A percentile compares a stretch with the other conserved stretches of the same genome.
phyloP scores from a whole-genome alignment of 2,329 filamentous ascomycete species.

The Alternaria triticimaculans region DNA sequence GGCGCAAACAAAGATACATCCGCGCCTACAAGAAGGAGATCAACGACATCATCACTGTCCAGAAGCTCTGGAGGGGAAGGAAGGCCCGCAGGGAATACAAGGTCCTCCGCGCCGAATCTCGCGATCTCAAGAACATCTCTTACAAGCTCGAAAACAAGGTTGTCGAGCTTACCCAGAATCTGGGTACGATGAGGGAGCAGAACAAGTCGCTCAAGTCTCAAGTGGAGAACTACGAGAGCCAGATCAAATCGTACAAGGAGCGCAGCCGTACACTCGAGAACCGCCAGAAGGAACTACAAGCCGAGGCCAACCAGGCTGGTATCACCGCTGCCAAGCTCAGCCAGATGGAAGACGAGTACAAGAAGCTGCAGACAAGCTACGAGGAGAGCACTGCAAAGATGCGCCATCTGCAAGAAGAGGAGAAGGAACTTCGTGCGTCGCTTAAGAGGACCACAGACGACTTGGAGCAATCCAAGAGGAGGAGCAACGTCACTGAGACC shows the following conservation, averaged over 20 bases:
- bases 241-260: slow-evolving; percentile 95
- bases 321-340: slow-evolving; percentile 89
- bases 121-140: slow-evolving; percentile 98
- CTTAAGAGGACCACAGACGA: slow-evolving; percentile 80
- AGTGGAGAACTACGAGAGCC: slow-evolving; percentile 93
- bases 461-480: slow-evolving; percentile 77
- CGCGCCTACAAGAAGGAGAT: slow-evolving; percentile 87
- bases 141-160: slow-evolving; percentile 99
- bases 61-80: slow-evolving; percentile 91
- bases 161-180: slow-evolving; percentile 91
- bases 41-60: slow-evolving; percentile 85
- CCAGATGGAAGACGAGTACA: slow-evolving; percentile 95
- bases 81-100: slow-evolving; percentile 85
- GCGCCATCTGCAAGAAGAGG: slow-evolving; percentile 93
- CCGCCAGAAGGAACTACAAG: slow-evolving; percentile 90
- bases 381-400: slow-evolving; percentile 90
- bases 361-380: slow-evolving; percentile 84
- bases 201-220: slow-evolving; percentile 89
- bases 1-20: slow-evolving; percentile 81
- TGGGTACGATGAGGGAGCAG: slow-evolving; percentile 90
- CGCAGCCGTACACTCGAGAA: slow-evolving; percentile 89
- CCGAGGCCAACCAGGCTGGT: slow-evolving; percentile 96
- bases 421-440: slow-evolving; percentile 82
- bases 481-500: slow-evolving; percentile 77
- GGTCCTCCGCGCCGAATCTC: slow-evolving; percentile 88